Base-by-base conservation (phyloP, 108 stramenopile species). In the Asterionellopsis glacialis region DNA sequence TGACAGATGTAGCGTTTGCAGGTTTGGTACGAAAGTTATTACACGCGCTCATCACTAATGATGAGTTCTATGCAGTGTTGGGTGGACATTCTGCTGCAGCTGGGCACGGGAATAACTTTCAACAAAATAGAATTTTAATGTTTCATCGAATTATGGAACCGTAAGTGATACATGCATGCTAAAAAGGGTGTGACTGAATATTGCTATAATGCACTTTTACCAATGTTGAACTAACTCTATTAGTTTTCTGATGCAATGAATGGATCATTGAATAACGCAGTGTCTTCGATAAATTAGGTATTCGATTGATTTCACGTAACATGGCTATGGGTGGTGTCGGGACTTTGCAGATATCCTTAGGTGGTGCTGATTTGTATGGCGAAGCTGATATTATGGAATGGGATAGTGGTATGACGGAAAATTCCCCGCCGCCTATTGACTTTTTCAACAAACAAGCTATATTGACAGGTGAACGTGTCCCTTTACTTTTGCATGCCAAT, bases 11-110 rank as follows among this genome's bases (percentile, higher is more conserved):
- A 22, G 76, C 67, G 14, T 74, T 75, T 50, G 69, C 81, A 45
- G 83, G 84, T 16, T 68, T 91, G 48, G 64, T 69, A 52, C 77
- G 84, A 7, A 64, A 87, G 45, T 63, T 93, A 3, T 58, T 86
- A 27, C 92, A 93, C 72, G 77, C 88, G 41, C 70, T 93, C 54
- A 77, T 93, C 75, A 85, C 88, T 19, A 79, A 86, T 70, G 82
- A 82, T 53, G 63, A 53, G 5, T 90, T 90, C 54, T 80, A 73
- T 11, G 55, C 87, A 22, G 83, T 83, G 11, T 51, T 91, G 63
- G 79, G 70, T 40, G 80, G 82, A 13, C 77, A 83, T 67, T 76
- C 78, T n/a, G 63, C 82, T 3, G 75, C 82, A 13, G 82, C 82
- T 14, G 82, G 82, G 0, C 82, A 83, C 55, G 90, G 88, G 22